phyloP scores from a whole-genome alignment of 2,329 filamentous ascomycete species.

The Sarocladiaceae sp. region DNA sequence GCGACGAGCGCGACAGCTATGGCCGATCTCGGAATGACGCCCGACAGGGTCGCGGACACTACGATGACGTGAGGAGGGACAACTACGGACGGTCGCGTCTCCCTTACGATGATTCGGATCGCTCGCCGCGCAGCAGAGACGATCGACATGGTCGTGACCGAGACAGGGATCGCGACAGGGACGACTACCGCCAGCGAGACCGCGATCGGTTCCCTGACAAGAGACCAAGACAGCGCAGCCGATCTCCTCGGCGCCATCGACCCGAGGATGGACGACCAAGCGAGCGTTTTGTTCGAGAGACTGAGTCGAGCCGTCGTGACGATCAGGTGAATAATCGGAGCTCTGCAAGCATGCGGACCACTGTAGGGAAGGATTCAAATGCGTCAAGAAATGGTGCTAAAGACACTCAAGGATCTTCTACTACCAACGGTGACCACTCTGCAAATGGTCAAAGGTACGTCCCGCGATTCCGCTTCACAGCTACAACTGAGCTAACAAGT shows the following conservation, averaged over 20 bases:
- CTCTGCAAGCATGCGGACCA: slow-evolving; percentile 34
- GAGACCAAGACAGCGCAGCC: slow-evolving; percentile 50
- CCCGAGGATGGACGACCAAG: slow-evolving; percentile 31
- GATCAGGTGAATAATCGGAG: not conserved
- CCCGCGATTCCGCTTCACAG: not conserved
- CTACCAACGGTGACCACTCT: not conserved
- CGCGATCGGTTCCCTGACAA: slow-evolving; percentile 48
- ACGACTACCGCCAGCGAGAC: slow-evolving; percentile 17
- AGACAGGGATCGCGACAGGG: slow-evolving; percentile 25
- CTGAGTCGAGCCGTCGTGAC: slow-evolving; percentile 9
- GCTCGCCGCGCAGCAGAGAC: slow-evolving; percentile 34
- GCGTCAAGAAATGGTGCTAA: slow-evolving; percentile 63
- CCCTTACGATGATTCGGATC: slow-evolving; percentile 56
- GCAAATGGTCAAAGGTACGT: not conserved
- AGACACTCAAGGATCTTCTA: slow-evolving; percentile 48
- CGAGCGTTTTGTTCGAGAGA: slow-evolving; percentile 27
- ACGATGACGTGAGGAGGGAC: slow-evolving; percentile 52
- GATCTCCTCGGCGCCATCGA: slow-evolving; percentile 40
- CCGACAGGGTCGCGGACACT: slow-evolving; percentile 56
- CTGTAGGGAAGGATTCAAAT: slow-evolving; percentile 54
- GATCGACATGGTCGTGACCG: slow-evolving; percentile 43
- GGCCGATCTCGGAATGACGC: slow-evolving; percentile 49
- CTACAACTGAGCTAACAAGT: not conserved
- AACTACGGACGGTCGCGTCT: slow-evolving; percentile 42
- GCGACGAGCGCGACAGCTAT: slow-evolving; percentile 56